phyloP scores from a whole-genome alignment of 768 basidiomycete species.

The Suillus paluster region DNA sequence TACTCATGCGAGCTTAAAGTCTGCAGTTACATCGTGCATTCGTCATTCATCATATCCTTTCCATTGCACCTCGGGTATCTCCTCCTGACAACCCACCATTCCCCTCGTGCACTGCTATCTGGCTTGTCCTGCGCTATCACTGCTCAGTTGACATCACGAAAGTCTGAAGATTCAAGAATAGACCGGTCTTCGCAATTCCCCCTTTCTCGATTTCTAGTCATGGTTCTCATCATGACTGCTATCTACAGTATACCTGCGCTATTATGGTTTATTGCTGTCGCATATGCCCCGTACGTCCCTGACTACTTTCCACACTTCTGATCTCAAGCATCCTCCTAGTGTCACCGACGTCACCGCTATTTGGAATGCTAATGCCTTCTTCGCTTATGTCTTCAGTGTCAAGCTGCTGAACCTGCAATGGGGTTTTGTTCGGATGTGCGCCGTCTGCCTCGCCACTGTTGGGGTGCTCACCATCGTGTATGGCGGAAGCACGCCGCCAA shows the following conservation, averaged over 20 bases:
- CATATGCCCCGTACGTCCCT: slow-evolving; percentile 68
- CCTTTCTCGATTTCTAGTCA: slow-evolving; percentile 38
- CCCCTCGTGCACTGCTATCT: slow-evolving; percentile 51
- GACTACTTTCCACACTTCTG: background rate
- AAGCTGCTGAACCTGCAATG: slow-evolving; percentile 65
- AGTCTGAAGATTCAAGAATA: slow-evolving; percentile 12
- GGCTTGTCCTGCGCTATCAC: slow-evolving; percentile 57
- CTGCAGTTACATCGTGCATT: slow-evolving; percentile 84
- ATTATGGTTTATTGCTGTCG: slow-evolving; percentile 77
- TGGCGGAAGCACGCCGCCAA: slow-evolving; percentile 54
- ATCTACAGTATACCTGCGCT: slow-evolving; percentile 68
- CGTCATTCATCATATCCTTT: slow-evolving; percentile 75
- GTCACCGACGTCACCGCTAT: slow-evolving; percentile 86
- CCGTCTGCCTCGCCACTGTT: slow-evolving; percentile 79
- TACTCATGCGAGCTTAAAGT: slow-evolving; percentile 10
- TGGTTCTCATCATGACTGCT: slow-evolving; percentile 27
- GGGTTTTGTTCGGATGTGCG: slow-evolving; percentile 65
- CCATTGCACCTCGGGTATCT: slow-evolving; percentile 82
- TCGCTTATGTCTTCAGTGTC: slow-evolving; percentile 87
- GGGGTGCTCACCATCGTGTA: slow-evolving; percentile 87
- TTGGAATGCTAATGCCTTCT: slow-evolving; percentile 92
- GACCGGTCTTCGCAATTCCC: slow-evolving; percentile 29
- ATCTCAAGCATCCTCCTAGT: slow-evolving; percentile 42
- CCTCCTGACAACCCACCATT: slow-evolving; percentile 48
- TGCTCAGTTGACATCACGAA: slow-evolving; percentile 22